Evolutionary conservation across 164 flowering plant genomes (phyloP).

Genomic region (Houttuynia cordata): DNA sequence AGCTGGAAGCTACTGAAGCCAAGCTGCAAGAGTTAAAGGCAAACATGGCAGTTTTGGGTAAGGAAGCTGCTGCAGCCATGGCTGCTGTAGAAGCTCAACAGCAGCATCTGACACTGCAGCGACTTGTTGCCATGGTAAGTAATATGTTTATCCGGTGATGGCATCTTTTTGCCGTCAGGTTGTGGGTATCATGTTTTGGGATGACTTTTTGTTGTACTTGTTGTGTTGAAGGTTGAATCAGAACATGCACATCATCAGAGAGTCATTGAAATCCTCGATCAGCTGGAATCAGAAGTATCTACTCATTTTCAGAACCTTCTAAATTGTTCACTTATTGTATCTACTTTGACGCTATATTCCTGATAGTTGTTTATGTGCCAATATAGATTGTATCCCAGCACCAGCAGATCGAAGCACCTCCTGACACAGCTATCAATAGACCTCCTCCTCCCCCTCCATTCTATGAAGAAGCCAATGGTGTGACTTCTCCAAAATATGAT

Average conservation of each 20-base stretch:
- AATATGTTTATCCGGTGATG: background rate
- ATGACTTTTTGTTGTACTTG: background rate
- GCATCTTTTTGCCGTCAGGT: background rate
- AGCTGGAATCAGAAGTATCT: constrained; percentile 73
- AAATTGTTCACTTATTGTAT: background rate
- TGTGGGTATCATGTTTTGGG: background rate
- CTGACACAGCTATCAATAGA: constrained; percentile 28
- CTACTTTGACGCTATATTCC: background rate
- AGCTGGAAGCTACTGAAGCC: constrained; percentile 72
- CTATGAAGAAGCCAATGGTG: constrained; percentile 52
- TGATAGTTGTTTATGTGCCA: background rate
- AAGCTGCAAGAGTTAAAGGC: constrained; percentile 79
- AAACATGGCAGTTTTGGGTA: constrained; percentile 65
- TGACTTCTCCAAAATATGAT: constrained; percentile 36
- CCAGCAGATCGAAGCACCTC: constrained; percentile 67
- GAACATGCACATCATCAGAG: constrained; percentile 66
- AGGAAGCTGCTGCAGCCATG: constrained; percentile 94
- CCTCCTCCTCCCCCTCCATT: constrained; percentile 61
- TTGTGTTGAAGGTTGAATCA: constrained; percentile 63
- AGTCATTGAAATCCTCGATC: constrained; percentile 74
- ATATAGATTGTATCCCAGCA: constrained; percentile 66
- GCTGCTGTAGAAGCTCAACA: constrained; percentile 95
- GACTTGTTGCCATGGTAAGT: constrained; percentile 76
- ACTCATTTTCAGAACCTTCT: background rate
- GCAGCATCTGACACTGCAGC: constrained; percentile 80